Evolutionary conservation across 1,284 basidiomycete genomes (phyloP), one percentile per base, ranked within the genome.

Genomic region (Trichosporon faecale): DNA sequence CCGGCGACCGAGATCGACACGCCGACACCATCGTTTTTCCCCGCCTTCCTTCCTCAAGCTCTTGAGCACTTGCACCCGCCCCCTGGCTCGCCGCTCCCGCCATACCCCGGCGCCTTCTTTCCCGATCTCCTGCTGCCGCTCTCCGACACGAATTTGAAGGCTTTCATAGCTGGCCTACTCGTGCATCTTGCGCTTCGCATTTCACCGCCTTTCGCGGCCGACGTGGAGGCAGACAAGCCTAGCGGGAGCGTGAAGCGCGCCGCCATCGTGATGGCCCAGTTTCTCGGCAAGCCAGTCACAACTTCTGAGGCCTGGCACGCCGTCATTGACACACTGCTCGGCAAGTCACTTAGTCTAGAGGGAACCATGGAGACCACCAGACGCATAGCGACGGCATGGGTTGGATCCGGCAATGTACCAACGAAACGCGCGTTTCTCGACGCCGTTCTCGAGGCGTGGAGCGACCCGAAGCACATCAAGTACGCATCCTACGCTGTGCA

Each of bases 51-150:
- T 11, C 81, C 80, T 0, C 66, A 70, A 57, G 61, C 77, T 83
- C 66, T 78, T 76, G 40, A 84, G 85, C 60, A 78, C 88, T 65
- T 85, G 82, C 35, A 89, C 86, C 77, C 85, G 27, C 65, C 73
- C 65, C n/a, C 73, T 9, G 18, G 70, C 52, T 72, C 86, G 89
- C 33, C 88, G 87, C 55, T 94, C 71, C 88, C 89, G 6, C 74
- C 85, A 73, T 83, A 66, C 86, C 88, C 57, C 77, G 78, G 14
- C 80, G 67, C 31, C 84, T 63, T 86, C 86, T 64, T 89, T 86
- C 3, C 91, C 88, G 71, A 85, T 86, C 33, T 93, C 88, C 6
- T 94, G 89, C 84, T 93, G 88, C 80, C 79, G 78, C 60, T 84
- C 81, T 14, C 86, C 79, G 3, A 82, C 88, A 55, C 85, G 85